Evolutionary conservation across 1,284 basidiomycete genomes (phyloP), one percentile per base, ranked within the genome.

Genomic region (Boletus mariae): DNA sequence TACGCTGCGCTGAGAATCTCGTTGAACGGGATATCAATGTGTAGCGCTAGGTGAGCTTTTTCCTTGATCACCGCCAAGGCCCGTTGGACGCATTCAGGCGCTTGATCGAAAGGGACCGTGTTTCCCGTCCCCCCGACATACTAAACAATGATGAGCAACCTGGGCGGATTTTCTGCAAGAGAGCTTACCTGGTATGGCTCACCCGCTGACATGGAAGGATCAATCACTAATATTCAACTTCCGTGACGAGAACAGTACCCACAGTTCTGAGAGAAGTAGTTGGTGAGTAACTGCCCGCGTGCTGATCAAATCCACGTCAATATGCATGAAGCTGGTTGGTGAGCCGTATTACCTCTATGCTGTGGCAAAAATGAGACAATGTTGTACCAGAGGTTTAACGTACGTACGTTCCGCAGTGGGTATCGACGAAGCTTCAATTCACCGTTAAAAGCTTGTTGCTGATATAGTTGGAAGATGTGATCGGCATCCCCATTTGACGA

Each of bases 261-360:
- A 89, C 87, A 81, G 56, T 91, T 91, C 57, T 91, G 88, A 11
- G 88, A 90, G 61, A 90, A 91, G 64, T 91, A 91, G 61, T 88
- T 86, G 6, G 87, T 85, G 45, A 90, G 71, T 15, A 90, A 68
- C 3, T 75, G 70, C 6, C 88, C 87, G 47, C 85, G 80, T 61
- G 81, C 87, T 90, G 45, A 13, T 41, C 38, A 45, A 51, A 54
- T 49, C 17, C 28, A 37, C 51, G 35, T 57, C 40, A 57, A 56
- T n/a, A 49, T 42, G 5, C 13, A 29, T 47, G 29, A 54, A 42
- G 4, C n/a, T 29, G 28, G 28, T 11, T 23, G 23, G 12, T 25
- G 29, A 45, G 50, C 12, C 31, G 6, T 6, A 63, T 49, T 73
- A 85, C 85, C 80, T 76, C 82, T 85, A 61, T 87, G 83, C 85